phyloP scores from a whole-genome alignment of 192 early-diverging fungal species.

The Gryganskiella cystojenkinii region DNA sequence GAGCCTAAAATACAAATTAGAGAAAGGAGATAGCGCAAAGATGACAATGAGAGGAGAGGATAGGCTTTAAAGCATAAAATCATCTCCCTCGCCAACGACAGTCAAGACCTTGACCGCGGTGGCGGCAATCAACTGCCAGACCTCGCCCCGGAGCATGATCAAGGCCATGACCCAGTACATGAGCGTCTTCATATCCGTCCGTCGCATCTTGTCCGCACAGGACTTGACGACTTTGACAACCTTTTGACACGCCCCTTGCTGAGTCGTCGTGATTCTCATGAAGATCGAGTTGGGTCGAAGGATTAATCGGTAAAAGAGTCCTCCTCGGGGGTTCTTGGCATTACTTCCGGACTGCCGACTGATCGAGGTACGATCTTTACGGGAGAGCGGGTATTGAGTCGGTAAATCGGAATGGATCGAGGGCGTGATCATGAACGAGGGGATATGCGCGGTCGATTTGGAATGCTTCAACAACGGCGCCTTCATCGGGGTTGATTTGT shows the following conservation, averaged over 20 bases:
- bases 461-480: constrained; percentile 36
- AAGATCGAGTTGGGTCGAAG: constrained; percentile 47
- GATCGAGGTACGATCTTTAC: constrained; percentile 32
- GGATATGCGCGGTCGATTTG: constrained; percentile 44
- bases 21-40: background rate
- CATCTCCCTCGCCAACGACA: constrained; percentile 39
- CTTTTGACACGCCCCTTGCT: constrained; percentile 32
- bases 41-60: background rate
- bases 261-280: constrained; percentile 26
- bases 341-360: constrained; percentile 14
- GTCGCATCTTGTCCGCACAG: constrained; percentile 43
- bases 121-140: constrained; percentile 49
- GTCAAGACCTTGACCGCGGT: constrained; percentile 48
- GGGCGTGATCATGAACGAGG: constrained; percentile 47
- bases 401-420: constrained; percentile 46
- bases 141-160: constrained; percentile 47
- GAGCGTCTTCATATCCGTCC: constrained; percentile 47
- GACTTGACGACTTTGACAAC: constrained; percentile 42
- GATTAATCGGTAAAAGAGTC: constrained; percentile 42
- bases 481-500: constrained; percentile 28
- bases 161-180: constrained; percentile 52
- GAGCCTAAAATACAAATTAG: background rate
- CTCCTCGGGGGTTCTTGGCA: constrained; percentile 8
- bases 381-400: constrained; percentile 41
- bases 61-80: constrained; percentile 27